Percentiles rank a stretch among this genome's conserved stretches.
Evolutionary conservation across 352 stramenopile genomes (phyloP).

Genomic region (Saprolegnia diclina): DNA sequence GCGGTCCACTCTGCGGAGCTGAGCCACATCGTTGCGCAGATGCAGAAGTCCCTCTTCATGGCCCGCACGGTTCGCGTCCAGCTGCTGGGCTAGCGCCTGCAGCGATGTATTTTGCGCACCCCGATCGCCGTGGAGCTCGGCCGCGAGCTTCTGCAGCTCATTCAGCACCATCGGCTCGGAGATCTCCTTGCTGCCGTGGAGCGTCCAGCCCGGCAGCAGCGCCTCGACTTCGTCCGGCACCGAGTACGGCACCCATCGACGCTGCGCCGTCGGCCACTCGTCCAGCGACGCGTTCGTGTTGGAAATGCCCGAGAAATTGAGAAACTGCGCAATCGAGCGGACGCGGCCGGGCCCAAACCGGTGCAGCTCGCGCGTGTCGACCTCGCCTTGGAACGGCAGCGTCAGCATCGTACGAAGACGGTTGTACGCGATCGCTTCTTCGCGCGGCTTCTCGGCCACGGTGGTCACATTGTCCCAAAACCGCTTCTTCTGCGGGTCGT

Average conservation of each 20-base stretch:
- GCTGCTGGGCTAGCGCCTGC: too few relatives aligned
- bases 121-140: too few relatives aligned
- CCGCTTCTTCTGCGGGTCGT: conserved; percentile 14
- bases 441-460: conserved; percentile 29
- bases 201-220: conserved; percentile 31
- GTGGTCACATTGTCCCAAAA: conserved; percentile 25
- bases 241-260: conserved; percentile 65
- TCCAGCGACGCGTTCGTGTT: conserved; percentile 50
- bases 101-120: too few relatives aligned
- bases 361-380: conserved; percentile 57
- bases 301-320: conserved; percentile 55
- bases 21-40: too few relatives aligned
- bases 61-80: too few relatives aligned
- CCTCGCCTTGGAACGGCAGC: conserved; percentile 48
- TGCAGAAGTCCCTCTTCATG: too few relatives aligned
- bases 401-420: conserved; percentile 52
- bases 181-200: neutral
- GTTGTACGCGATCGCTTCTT: conserved; percentile 54
- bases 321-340: conserved; percentile 50
- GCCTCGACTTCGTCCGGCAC: conserved; percentile 48
- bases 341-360: conserved; percentile 47
- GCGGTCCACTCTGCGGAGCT: too few relatives aligned
- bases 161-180: too few relatives aligned
- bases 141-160: too few relatives aligned
- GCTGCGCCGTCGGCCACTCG: conserved; percentile 51